phyloP scores from a whole-genome alignment of 1,284 basidiomycete species.

The Moesziomyces aphidis region DNA sequence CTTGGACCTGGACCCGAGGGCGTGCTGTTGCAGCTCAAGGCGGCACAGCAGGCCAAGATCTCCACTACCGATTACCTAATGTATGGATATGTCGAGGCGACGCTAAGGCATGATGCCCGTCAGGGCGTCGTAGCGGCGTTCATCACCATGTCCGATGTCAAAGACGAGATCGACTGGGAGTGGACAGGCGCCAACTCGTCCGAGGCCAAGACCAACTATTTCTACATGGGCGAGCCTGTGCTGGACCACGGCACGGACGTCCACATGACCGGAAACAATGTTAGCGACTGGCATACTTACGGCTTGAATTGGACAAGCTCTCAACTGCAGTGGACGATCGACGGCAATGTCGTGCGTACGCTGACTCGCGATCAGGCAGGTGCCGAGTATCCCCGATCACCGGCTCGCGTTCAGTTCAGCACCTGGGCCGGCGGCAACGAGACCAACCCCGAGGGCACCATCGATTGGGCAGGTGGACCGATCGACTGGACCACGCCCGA shows the following conservation, averaged over 20 bases:
- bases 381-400: slow-evolving; percentile 51
- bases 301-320: slow-evolving; percentile 58
- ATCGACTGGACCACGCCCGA: slow-evolving; percentile 48
- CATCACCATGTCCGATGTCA: slow-evolving; percentile 53
- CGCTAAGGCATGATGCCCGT: slow-evolving; percentile 51
- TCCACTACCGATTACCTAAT: slow-evolving; percentile 62
- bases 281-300: slow-evolving; percentile 57
- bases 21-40: slow-evolving; percentile 57
- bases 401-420: slow-evolving; percentile 56
- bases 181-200: slow-evolving; percentile 42
- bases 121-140: slow-evolving; percentile 60
- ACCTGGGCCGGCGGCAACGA: slow-evolving; percentile 54
- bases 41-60: slow-evolving; percentile 48
- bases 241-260: slow-evolving; percentile 18
- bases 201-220: slow-evolving; percentile 52
- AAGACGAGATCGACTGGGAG: slow-evolving; percentile 61
- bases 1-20: slow-evolving; percentile 59
- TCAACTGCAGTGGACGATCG: slow-evolving; percentile 56
- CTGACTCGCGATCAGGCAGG: slow-evolving; percentile 37
- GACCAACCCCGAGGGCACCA: slow-evolving; percentile 43
- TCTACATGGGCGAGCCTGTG: slow-evolving; percentile 26
- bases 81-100: slow-evolving; percentile 57
- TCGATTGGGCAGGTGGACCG: slow-evolving; percentile 58
- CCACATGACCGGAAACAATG: slow-evolving; percentile 16
- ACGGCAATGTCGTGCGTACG: slow-evolving; percentile 51